These are phyloP conservation scores for Trametes polyzona DNA, from an alignment of 1,284 basidiomycete species.

Conservation along the genomic window DNA sequence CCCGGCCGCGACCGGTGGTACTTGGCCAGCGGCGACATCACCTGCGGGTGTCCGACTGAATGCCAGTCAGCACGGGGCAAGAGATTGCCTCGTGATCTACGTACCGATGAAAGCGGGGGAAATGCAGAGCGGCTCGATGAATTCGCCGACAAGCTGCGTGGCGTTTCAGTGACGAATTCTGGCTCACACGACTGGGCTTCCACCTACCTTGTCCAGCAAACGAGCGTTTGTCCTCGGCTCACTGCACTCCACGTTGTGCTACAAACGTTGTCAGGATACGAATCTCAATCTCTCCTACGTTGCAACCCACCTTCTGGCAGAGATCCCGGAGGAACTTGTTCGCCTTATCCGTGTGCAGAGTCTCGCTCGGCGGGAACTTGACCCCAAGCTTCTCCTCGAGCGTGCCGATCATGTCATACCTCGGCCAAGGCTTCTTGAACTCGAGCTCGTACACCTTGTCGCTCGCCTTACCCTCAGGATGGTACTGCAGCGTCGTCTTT, in stretches of 20 bases:
- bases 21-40: conserved; percentile 99
- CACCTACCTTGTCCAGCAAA: conserved; percentile 89
- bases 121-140: conserved; percentile 95
- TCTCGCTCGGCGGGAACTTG: conserved; percentile 93
- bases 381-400: conserved; percentile 93
- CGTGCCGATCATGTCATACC: conserved; percentile 98
- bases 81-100: conserved; percentile 22
- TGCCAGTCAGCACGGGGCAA: not conserved
- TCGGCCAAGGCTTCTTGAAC: conserved; percentile 97
- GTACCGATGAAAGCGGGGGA: conserved; percentile 94
- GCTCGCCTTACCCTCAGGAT: conserved; percentile 89
- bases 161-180: conserved; percentile 11
- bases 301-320: conserved; percentile 70
- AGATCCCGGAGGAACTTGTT: conserved; percentile 90
- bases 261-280: conserved; percentile 16
- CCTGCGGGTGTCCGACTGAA: conserved; percentile 94
- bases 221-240: conserved; percentile 97
- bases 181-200: no score
- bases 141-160: conserved; percentile 90
- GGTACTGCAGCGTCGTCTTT: conserved; percentile 83
- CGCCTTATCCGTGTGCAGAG: conserved; percentile 86
- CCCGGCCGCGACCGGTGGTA: conserved; percentile 93
- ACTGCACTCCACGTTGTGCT: conserved; percentile 97
- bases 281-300: not conserved
- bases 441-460: conserved; percentile 82